Evolutionary conservation across 2,329 filamentous ascomycete genomes (phyloP), one percentile per base, ranked within the genome.

Genomic region (Penicillium sp.): DNA sequence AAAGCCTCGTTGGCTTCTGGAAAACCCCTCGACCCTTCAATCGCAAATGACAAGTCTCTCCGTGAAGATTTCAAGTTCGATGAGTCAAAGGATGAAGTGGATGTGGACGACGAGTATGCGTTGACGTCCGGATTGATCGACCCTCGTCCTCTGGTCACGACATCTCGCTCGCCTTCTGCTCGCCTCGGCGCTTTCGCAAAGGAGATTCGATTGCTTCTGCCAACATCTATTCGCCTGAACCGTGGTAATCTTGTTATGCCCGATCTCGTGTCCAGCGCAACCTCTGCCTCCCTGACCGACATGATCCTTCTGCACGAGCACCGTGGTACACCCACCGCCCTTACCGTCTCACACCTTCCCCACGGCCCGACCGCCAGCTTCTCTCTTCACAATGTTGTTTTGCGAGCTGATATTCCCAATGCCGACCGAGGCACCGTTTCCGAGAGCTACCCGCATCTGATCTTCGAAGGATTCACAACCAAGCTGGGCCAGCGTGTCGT

Each of bases 21-120:
- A 64, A 96, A 95, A 73, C 90, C 92, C 9, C 79, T 96, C 50
- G 90, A 94, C 66, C 86, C 90, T 24, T 82, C 85, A 37, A 90
- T 98, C 65, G 92, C 93, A 56, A 90, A 96, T 71, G 94, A 99
- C 78, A 92, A 91, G 76, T 74, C 84, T 33, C 79, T 99, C 56
- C 86, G 93, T 44, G 88, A 91, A 72, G 92, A 98, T 74, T 97
- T 90, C 79, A 92, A 93, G 72, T 99, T 94, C 74, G 95, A 99
- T 73, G 94, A 97, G 77, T 91, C 91, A 4, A 69, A 72, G 49
- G 68, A 75, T 72, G 89, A 92, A 83, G 89, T 73, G 33, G 93
- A 94, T 37, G 87, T 98, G 46, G 88, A 96, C 51, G 94, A 97
- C 69, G 94, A 98, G 78, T 98, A 97, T 75, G 87, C 89, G 24